phyloP scores from a whole-genome alignment of 768 basidiomycete genomes.

The Holtermanniella nyarrowii region DNA sequence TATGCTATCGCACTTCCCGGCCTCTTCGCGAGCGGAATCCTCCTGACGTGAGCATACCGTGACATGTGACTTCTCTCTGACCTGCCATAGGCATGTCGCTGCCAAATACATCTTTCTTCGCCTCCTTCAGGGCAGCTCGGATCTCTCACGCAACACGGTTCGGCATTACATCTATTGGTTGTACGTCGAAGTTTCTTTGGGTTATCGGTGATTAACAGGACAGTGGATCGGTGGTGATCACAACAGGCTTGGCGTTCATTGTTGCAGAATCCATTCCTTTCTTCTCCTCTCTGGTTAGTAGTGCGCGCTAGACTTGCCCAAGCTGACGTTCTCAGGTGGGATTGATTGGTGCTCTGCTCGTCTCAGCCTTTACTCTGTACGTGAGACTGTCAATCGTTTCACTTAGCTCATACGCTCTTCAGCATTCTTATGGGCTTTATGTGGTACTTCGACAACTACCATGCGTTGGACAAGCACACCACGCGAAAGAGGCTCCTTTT shows the following conservation, averaged over 20 bases:
- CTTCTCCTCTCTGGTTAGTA: neutral
- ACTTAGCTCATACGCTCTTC: too few species aligned
- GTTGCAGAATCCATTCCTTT: neutral
- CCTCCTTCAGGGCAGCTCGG: neutral
- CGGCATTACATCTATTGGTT: neutral
- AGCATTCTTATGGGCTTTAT: too few species aligned
- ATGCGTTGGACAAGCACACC: neutral
- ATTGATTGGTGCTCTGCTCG: neutral
- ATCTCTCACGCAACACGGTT: neutral
- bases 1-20: neutral
- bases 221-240: neutral
- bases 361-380: neutral
- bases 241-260: neutral
- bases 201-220: neutral
- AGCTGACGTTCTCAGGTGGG: neutral
- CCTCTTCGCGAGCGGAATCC: neutral
- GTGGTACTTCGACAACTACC: neutral
- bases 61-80: neutral
- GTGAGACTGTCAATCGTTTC: too few species aligned
- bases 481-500: neutral
- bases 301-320: neutral
- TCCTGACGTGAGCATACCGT: neutral
- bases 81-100: neutral
- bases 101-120: neutral
- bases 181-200: neutral